Base-by-base conservation (phyloP, 192 early-diverging fungal species). In the Endogone sp. region DNA sequence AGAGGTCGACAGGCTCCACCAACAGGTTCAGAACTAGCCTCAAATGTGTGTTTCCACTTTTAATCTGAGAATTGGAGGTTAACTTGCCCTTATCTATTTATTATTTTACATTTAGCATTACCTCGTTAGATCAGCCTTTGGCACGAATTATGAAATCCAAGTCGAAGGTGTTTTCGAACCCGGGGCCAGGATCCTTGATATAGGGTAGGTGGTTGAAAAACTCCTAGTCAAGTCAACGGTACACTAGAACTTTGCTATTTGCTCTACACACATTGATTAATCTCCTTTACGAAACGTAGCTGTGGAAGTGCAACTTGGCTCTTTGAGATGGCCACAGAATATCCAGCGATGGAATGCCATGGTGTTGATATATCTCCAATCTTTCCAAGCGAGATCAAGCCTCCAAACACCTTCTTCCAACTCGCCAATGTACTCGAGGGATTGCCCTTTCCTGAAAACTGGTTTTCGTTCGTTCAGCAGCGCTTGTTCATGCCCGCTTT, bases 401-500 rank as follows among this genome's bases (percentile, higher is more conserved):
- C 71, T 2, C 25, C 44, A 9, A 76, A 76, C 49, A 32, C 57
- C 9, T 26, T 64, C 10, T 76, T 76, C 24, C 13, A 29, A 23
- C 10, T 76, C 25, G 71, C 29, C 67, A 72, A 72, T 60, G 37
- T 72, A 16, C 22, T 56, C 3, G 62, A 64, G 20, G 66, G 71
- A 10, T 37, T 76, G 26, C 67, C 67, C 20, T 69, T 76, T 21
- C 62, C 66, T 13, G 75, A 76, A 6, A 72, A 76, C 29, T 62
- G 30, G 2, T 65, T 76, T 57, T 67, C 69, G 49, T 71, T 69
- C 16, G 61, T 69, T 22, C 55, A 72, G 16, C 59, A 72, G 55
- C 75, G 75, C 22, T 29, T 69, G 4, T 60, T 76, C 27, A 60
- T 77, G 31, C 32, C 64, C 23, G 72, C 73, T 29, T 29, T 77